Conservation (phyloP, 129 eudicot species). For the Solidago caesia region DNA sequence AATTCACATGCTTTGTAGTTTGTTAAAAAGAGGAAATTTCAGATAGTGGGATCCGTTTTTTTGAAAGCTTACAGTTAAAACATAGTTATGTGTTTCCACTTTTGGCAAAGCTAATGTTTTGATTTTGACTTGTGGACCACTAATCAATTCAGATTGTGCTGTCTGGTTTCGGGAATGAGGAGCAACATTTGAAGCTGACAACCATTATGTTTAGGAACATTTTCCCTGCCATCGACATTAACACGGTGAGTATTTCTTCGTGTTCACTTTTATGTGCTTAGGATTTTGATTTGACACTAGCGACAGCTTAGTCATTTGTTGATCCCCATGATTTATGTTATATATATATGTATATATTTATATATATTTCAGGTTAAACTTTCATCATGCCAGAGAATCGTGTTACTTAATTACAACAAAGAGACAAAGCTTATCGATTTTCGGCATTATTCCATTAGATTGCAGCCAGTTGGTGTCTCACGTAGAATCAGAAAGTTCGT, state of each 20-base stretch:
- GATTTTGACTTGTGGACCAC: neutral
- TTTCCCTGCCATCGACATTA: slow-evolving; percentile 91
- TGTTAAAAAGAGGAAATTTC: neutral
- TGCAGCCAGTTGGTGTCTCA: slow-evolving; percentile 96
- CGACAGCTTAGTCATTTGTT: neutral
- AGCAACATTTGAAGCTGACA: slow-evolving; percentile 80
- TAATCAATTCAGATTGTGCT: slow-evolving; percentile 63
- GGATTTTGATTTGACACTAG: neutral
- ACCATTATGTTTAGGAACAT: slow-evolving; percentile 93
- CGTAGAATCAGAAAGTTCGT: slow-evolving; percentile 92
- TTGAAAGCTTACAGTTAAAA: too few species aligned
- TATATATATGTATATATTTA: slow-evolving; percentile 14
- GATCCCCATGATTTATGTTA: neutral
- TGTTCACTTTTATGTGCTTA: neutral
- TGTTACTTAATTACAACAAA: slow-evolving; percentile 83
- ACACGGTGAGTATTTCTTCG: slow-evolving; percentile 57
- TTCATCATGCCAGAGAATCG: slow-evolving; percentile 91
- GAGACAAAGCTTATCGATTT: slow-evolving; percentile 90
- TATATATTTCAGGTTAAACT: slow-evolving; percentile 72
- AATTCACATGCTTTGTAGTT: neutral
- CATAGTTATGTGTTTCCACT: neutral
- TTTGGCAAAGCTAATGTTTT: neutral
- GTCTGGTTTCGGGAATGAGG: slow-evolving; percentile 93
- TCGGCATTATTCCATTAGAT: slow-evolving; percentile 85
- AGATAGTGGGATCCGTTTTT: too few species aligned